phyloP scores from a whole-genome alignment of 495 filamentous ascomycete species.

The Annulohypoxylon moriforme region DNA sequence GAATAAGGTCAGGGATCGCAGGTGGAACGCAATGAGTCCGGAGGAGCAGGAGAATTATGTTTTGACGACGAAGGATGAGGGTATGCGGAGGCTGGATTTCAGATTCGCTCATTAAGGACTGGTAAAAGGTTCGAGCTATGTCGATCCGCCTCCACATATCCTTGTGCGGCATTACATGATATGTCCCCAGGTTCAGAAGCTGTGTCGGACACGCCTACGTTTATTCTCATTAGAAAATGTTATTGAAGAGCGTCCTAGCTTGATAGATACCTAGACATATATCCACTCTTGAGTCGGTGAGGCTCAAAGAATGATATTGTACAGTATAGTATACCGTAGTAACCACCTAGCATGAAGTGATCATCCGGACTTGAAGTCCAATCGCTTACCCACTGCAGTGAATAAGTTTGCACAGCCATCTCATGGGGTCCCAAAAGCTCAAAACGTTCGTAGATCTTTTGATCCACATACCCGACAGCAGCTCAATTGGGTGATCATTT shows the following conservation, averaged over 20 bases:
- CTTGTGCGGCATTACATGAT: neutral
- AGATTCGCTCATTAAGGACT: constrained; percentile 30
- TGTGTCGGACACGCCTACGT: neutral
- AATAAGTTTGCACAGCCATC: neutral
- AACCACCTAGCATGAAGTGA: neutral
- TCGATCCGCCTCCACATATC: neutral
- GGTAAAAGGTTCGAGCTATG: neutral
- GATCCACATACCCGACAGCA: constrained; percentile 1
- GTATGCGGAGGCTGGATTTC: constrained; percentile 41
- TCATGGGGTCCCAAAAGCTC: neutral
- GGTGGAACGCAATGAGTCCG: constrained; percentile 53
- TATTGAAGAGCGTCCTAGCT: neutral
- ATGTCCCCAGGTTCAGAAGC: neutral
- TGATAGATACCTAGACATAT: neutral
- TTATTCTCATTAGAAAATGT: neutral
- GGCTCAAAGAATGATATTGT: neutral
- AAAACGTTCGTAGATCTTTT: neutral
- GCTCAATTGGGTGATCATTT: constrained; percentile 16
- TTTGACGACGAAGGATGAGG: constrained; percentile 38
- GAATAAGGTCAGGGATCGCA: constrained; percentile 49
- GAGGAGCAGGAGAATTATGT: constrained; percentile 52
- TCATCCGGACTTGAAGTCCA: neutral
- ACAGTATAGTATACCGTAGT: neutral
- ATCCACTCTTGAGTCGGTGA: neutral
- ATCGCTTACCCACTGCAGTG: neutral